These are phyloP conservation scores for Gautieria morchelliformis DNA, from an alignment of 768 basidiomycete species.

Conservation along the genomic window DNA sequence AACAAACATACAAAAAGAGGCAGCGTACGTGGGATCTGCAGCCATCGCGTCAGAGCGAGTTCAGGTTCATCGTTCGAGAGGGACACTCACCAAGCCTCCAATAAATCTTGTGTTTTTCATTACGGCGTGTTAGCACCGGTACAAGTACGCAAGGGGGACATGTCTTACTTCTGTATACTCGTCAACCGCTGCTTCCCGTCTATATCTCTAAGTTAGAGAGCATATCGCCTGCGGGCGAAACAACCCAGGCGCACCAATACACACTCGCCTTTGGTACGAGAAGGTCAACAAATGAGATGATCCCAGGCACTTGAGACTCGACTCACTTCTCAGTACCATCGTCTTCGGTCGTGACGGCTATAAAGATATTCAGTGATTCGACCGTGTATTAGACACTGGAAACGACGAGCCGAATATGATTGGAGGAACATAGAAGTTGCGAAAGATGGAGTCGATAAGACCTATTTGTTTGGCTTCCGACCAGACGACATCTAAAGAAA, in stretches of 20 bases:
- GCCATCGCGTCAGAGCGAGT: background rate
- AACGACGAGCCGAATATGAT: conserved; percentile 54
- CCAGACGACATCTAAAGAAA: conserved; percentile 61
- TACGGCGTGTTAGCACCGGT: background rate
- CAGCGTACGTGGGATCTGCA: background rate
- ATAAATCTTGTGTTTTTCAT: background rate
- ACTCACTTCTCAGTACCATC: conserved; percentile 48
- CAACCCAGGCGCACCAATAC: conserved; percentile 27
- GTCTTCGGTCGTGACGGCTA: conserved; percentile 39
- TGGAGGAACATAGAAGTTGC: conserved; percentile 65
- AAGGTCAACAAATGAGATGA: background rate
- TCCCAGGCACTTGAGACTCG: background rate
- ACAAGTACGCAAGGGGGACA: background rate
- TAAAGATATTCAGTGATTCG: background rate
- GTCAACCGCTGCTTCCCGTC: conserved; percentile 76
- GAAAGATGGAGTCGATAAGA: conserved; percentile 68
- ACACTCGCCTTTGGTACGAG: conserved; percentile 30
- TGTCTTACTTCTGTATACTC: conserved; percentile 53
- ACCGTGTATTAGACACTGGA: background rate
- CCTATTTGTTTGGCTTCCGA: conserved; percentile 63
- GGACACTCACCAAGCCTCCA: conserved; percentile 1
- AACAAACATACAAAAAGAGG: background rate
- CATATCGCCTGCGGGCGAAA: background rate
- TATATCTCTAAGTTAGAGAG: background rate
- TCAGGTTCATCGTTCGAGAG: background rate